These are phyloP conservation scores for Boletus barrowsii DNA, from an alignment of 768 basidiomycete species.

Conservation along the genomic window DNA sequence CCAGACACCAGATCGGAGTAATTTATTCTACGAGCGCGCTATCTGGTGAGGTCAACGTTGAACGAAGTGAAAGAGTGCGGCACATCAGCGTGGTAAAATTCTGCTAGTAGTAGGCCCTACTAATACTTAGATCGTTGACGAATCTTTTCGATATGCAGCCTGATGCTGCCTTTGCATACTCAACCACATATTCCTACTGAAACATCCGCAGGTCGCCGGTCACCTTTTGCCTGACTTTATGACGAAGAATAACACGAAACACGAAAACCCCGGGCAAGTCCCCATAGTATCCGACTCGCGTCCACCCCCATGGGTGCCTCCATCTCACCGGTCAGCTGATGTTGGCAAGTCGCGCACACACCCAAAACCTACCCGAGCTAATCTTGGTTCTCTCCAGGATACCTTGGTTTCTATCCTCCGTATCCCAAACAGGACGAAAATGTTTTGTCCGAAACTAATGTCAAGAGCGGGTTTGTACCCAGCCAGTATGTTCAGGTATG, in stretches of 20 bases:
- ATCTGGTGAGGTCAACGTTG: too few species aligned
- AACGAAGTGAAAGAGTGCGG: too few species aligned
- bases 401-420: conserved; percentile 74
- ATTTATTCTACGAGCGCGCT: too few species aligned
- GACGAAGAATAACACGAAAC: conserved; percentile 26
- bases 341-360: conserved; percentile 46
- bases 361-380: neutral
- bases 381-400: conserved; percentile 44
- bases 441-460: conserved; percentile 56
- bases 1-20: too few species aligned
- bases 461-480: conserved; percentile 64
- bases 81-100: too few species aligned
- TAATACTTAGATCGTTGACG: too few species aligned
- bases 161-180: too few species aligned
- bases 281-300: conserved; percentile 56
- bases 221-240: neutral
- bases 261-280: conserved; percentile 27
- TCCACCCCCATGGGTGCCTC: conserved; percentile 74
- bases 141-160: too few species aligned
- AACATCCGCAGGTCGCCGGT: too few species aligned
- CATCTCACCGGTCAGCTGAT: conserved; percentile 62
- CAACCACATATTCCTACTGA: too few species aligned
- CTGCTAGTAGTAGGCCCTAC: too few species aligned
- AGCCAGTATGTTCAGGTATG: conserved; percentile 54
- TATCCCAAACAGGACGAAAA: conserved; percentile 75